These are phyloP conservation scores for Cairneyella variabilis DNA, from an alignment of 495 filamentous ascomycete species.

Conservation along the genomic window DNA sequence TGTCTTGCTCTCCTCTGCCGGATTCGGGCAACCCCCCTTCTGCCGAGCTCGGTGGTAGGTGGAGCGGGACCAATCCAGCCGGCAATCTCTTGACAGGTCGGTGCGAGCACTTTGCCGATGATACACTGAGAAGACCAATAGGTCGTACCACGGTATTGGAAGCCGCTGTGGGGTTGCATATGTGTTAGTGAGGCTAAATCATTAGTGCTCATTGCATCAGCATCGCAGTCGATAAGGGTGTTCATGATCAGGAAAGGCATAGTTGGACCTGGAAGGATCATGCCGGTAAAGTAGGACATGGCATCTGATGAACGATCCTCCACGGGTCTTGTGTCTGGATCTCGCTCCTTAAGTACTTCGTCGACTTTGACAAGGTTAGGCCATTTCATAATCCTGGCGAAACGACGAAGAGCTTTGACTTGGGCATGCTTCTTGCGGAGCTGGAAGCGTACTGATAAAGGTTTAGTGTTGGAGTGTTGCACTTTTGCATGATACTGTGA, in stretches of 20 bases:
- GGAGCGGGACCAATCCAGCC: slow-evolving; percentile 68
- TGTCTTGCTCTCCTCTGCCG: slow-evolving; percentile 45
- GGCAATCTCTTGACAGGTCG: slow-evolving; percentile 64
- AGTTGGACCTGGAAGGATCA: slow-evolving; percentile 64
- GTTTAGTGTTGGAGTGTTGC: slow-evolving; percentile 12
- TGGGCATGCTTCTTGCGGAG: slow-evolving; percentile 60
- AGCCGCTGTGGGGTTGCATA: slow-evolving; percentile 59
- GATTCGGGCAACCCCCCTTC: slow-evolving; percentile 60
- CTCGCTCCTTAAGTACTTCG: slow-evolving; percentile 51
- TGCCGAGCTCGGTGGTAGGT: slow-evolving; percentile 54
- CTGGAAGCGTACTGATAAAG: slow-evolving; percentile 39
- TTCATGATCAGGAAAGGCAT: slow-evolving; percentile 72
- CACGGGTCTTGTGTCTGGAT: slow-evolving; percentile 45
- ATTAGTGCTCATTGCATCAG: slow-evolving; percentile 49
- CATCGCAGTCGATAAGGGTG: slow-evolving; percentile 66
- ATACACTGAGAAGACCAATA: slow-evolving; percentile 69
- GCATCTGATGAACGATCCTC: slow-evolving; percentile 59
- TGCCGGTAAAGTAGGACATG: slow-evolving; percentile 69
- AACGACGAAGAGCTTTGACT: slow-evolving; percentile 58
- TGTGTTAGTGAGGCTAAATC: slow-evolving; percentile 55
- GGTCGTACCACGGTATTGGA: slow-evolving; percentile 66
- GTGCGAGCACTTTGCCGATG: slow-evolving; percentile 73
- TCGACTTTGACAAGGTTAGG: slow-evolving; percentile 62
- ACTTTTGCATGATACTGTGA: not conserved
- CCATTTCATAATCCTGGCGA: slow-evolving; percentile 70